These are phyloP conservation scores for Erodium moschatum DNA, from an alignment of 441 rosid genomes.

Conservation along the genomic window DNA sequence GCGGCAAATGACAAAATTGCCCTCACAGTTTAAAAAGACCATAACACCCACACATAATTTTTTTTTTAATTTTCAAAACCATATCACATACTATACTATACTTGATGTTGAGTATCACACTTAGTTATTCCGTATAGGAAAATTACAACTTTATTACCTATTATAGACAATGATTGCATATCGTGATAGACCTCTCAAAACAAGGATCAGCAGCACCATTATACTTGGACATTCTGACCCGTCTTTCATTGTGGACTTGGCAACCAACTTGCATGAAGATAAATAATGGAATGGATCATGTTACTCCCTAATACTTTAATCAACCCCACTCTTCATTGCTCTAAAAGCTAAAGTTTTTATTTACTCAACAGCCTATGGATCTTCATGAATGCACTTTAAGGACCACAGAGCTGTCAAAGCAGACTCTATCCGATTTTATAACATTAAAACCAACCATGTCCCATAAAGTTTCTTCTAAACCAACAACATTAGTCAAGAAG, in stretches of 20 bases:
- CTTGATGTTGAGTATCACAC: neutral
- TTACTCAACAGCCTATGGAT: neutral
- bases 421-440: neutral
- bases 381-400: neutral
- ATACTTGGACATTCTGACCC: neutral
- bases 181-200: neutral
- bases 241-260: neutral
- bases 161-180: neutral
- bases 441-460: neutral
- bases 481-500: constrained; percentile 2
- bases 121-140: no score
- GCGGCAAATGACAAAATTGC: no score
- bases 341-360: neutral
- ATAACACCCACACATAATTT: no score
- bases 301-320: neutral
- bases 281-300: neutral
- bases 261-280: constrained; percentile 1
- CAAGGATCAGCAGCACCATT: neutral
- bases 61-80: no score
- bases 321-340: neutral
- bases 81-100: neutral
- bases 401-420: constrained; percentile 9
- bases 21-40: no score
- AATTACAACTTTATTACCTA: neutral
- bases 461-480: neutral